A percentile compares a stretch with the other conserved stretches of the same genome.
phyloP scores from a whole-genome alignment of 371 early-diverging fungal species.

The Capillidium heterosporum region DNA sequence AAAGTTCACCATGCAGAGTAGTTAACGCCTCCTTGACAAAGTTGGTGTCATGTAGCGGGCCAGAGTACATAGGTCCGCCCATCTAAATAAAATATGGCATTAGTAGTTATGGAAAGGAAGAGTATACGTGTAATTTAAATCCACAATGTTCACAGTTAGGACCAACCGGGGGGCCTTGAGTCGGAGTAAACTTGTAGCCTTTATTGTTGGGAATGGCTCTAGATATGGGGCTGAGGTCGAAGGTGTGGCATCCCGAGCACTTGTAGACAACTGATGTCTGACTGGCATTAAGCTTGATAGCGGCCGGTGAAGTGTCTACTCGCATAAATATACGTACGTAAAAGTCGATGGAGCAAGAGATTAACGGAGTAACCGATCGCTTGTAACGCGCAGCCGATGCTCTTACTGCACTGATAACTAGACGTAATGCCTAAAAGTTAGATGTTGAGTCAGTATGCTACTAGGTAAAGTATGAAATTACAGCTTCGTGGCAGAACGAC shows the following conservation, averaged over 20 bases:
- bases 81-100: slow-evolving; percentile 22
- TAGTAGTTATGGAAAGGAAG: not conserved
- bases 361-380: slow-evolving; percentile 75
- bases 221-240: slow-evolving; percentile 48
- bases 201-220: slow-evolving; percentile 25
- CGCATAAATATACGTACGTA: slow-evolving; percentile 97
- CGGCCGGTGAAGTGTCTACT: slow-evolving; percentile 60
- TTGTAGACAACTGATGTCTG: slow-evolving; percentile 63
- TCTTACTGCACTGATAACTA: slow-evolving; percentile 72
- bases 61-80: slow-evolving; percentile 93
- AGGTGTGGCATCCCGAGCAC: slow-evolving; percentile 71
- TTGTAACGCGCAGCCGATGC: slow-evolving; percentile 77
- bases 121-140: slow-evolving; percentile 31
- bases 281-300: slow-evolving; percentile 56
- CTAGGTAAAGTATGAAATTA: not conserved
- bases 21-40: slow-evolving; percentile 60
- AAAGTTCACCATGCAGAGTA: slow-evolving; percentile 32
- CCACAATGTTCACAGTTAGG: slow-evolving; percentile 54
- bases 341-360: slow-evolving; percentile 95
- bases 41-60: slow-evolving; percentile 56
- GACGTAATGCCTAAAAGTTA: slow-evolving; percentile 51
- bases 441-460: slow-evolving; percentile 3
- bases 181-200: slow-evolving; percentile 33
- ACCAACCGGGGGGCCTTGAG: slow-evolving; percentile 40
- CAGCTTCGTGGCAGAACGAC: slow-evolving; percentile 66